Conservation (phyloP, 441 rosid species). For the Syzygium syzygioides region DNA sequence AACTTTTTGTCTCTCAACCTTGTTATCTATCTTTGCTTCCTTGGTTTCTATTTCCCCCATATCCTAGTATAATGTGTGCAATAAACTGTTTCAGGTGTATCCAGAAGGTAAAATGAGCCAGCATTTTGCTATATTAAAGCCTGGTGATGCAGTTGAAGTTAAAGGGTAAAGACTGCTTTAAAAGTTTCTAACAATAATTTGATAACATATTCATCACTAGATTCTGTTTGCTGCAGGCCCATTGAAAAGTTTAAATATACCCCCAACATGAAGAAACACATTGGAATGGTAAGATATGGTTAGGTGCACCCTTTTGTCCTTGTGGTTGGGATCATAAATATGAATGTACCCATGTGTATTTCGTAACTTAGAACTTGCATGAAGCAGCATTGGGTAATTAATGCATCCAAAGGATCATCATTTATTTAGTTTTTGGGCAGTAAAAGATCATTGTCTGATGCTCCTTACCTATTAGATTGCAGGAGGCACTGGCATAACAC, state of each 20-base stretch:
- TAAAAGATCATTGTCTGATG: not conserved
- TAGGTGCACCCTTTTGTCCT: not conserved
- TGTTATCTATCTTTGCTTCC: not conserved
- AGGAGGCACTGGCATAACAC: conserved; percentile 96
- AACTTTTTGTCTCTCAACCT: not conserved
- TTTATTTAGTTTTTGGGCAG: not conserved
- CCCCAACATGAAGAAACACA: conserved; percentile 93
- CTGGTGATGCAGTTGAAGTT: conserved; percentile 86
- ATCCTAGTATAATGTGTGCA: not conserved
- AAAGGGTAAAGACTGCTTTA: conserved; percentile 58
- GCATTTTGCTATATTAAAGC: conserved; percentile 92
- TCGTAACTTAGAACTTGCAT: not conserved
- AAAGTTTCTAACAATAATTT: not conserved
- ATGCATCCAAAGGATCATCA: not conserved
- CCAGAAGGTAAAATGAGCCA: conserved; percentile 99
- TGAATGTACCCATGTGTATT: not conserved
- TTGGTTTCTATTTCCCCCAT: not conserved
- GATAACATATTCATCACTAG: conserved; percentile 1
- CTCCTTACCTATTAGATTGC: conserved; percentile 49
- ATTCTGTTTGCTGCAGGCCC: conserved; percentile 61
- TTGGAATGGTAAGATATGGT: conserved; percentile 70
- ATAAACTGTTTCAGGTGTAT: conserved; percentile 54
- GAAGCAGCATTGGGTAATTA: not conserved
- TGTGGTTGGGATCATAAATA: not conserved
- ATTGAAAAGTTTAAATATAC: conserved; percentile 82